Conservation (phyloP, 129 eudicot genomes). For the Chrysanthemum seticuspe region DNA sequence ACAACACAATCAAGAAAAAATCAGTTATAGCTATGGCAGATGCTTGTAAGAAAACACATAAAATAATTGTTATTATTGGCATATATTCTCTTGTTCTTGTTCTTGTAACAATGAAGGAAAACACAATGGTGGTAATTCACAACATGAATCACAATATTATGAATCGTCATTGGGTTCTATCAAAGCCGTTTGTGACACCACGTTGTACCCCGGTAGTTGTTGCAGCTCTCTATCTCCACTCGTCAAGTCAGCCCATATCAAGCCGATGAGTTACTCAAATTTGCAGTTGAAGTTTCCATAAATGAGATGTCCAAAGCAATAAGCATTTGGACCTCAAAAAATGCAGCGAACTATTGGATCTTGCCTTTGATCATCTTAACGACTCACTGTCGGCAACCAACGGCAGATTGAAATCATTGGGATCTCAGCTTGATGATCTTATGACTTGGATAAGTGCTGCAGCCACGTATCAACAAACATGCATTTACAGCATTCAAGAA, state of each 20-base stretch:
- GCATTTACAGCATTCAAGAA: constrained; percentile 43
- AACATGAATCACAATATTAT: neutral
- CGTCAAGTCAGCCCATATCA: constrained; percentile 32
- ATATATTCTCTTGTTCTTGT: constrained; percentile 52
- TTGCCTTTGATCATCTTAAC: constrained; percentile 58
- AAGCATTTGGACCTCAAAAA: constrained; percentile 37
- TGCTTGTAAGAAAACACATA: constrained; percentile 46
- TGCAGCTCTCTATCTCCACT: constrained; percentile 40
- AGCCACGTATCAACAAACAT: constrained; percentile 63
- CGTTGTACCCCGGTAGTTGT: constrained; percentile 60
- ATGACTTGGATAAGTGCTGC: constrained; percentile 71
- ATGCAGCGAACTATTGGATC: constrained; percentile 50
- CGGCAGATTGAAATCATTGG: constrained; percentile 12
- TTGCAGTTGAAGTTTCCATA: constrained; percentile 49
- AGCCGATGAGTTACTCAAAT: constrained; percentile 44
- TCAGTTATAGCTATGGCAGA: constrained; percentile 27
- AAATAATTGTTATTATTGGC: constrained; percentile 37
- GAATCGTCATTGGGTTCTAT: constrained; percentile 35
- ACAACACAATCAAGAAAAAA: neutral
- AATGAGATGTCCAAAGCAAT: constrained; percentile 42
- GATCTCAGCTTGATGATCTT: constrained; percentile 48
- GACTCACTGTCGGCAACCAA: constrained; percentile 20
- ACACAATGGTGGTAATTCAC: neutral
- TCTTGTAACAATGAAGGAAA: constrained; percentile 21
- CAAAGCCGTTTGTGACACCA: constrained; percentile 49